Evolutionary conservation across 148 eudicot genomes (phyloP).

Genomic region (Gaultheria prostrata): DNA sequence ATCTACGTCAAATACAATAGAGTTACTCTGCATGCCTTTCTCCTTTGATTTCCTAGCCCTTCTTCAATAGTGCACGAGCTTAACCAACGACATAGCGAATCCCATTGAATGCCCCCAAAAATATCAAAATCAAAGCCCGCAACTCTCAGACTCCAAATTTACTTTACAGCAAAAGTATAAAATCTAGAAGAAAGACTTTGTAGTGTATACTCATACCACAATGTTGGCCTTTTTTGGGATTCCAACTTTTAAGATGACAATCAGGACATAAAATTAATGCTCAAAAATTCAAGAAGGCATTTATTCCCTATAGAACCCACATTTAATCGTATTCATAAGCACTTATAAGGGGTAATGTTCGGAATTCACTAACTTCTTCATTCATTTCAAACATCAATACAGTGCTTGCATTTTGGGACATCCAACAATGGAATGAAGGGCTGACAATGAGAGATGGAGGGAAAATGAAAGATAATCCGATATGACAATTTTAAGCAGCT

Average conservation of each 20-base stretch:
- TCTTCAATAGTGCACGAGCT: not conserved
- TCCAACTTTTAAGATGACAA: not conserved
- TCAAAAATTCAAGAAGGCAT: not conserved
- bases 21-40: not conserved
- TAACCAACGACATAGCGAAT: not conserved
- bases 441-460: not conserved
- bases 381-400: not conserved
- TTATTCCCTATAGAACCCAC: not conserved
- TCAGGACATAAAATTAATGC: not conserved
- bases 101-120: not conserved
- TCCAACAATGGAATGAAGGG: not conserved
- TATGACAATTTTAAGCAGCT: not conserved
- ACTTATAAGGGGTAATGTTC: not conserved
- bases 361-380: not conserved
- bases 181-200: not conserved
- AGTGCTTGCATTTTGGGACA: not conserved
- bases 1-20: not conserved
- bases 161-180: not conserved
- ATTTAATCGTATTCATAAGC: not conserved
- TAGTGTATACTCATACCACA: not conserved
- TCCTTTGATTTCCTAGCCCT: constrained; percentile 4
- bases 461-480: not conserved
- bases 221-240: not conserved
- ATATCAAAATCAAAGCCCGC: constrained; percentile 1
- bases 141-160: not conserved